phyloP scores from a whole-genome alignment of 768 basidiomycete genomes.

The Suillus discolor region DNA sequence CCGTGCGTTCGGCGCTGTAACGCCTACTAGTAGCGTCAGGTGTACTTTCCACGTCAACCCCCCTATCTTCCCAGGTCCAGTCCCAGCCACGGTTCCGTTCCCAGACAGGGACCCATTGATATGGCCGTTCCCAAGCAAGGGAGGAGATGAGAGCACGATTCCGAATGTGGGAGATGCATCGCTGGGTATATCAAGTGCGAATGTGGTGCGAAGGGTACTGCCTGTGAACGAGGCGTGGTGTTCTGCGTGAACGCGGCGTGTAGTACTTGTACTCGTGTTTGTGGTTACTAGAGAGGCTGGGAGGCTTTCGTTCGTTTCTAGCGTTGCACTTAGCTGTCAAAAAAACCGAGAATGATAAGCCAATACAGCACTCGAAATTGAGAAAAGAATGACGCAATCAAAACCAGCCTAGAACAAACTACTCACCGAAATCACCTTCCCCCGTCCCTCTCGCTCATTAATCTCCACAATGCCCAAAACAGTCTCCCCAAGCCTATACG shows the following conservation, averaged over 20 bases:
- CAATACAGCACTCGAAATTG: not conserved
- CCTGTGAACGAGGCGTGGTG: constrained; percentile 77
- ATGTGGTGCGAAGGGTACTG: constrained; percentile 76
- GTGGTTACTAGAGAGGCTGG: constrained; percentile 47
- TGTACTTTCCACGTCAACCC: constrained; percentile 92
- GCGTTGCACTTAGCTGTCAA: constrained; percentile 77
- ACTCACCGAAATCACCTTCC: constrained; percentile 83
- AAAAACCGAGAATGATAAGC: not conserved
- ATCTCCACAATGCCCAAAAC: constrained; percentile 87
- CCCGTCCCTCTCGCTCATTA: constrained; percentile 68
- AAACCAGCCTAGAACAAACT: not conserved
- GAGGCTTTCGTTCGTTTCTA: constrained; percentile 87
- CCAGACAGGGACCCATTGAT: not conserved
- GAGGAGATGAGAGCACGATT: constrained; percentile 11
- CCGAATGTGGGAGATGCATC: constrained; percentile 87
- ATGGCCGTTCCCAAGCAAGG: not conserved
- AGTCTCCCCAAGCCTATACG: constrained; percentile 91
- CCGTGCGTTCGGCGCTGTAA: constrained; percentile 51
- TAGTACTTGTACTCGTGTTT: constrained; percentile 32
- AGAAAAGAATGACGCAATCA: not conserved
- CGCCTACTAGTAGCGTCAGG: constrained; percentile 81
- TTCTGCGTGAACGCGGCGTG: constrained; percentile 83
- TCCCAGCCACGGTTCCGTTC: constrained; percentile 5
- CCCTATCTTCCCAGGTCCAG: constrained; percentile 41
- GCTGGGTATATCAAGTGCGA: constrained; percentile 89